Percentiles rank a stretch among this genome's conserved stretches.
phyloP scores from a whole-genome alignment of 495 filamentous ascomycete genomes.

The Neurospora sp. region DNA sequence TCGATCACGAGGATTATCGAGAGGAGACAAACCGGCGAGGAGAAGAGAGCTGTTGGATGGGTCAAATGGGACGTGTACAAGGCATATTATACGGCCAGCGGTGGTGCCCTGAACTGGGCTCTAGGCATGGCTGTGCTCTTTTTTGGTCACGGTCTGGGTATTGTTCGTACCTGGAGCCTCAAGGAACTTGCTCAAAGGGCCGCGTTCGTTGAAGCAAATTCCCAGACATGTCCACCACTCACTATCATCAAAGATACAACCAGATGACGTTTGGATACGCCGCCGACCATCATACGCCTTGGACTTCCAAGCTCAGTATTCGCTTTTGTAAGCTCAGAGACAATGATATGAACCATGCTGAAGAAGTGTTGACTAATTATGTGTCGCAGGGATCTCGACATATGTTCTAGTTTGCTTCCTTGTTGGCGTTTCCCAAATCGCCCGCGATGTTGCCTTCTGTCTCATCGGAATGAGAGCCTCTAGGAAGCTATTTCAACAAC shows the following conservation, averaged over 20 bases:
- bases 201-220: neutral
- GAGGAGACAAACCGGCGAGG: neutral
- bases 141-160: conserved; percentile 31
- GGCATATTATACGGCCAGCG: conserved; percentile 48
- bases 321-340: neutral
- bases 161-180: conserved; percentile 20
- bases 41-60: conserved; percentile 38
- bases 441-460: conserved; percentile 18
- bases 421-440: conserved; percentile 1
- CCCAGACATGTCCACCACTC: neutral
- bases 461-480: conserved; percentile 27
- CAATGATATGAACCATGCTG: neutral
- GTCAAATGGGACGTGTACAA: conserved; percentile 47
- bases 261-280: neutral
- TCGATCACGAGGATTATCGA: conserved; percentile 34
- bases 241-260: neutral
- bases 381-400: neutral
- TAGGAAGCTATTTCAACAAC: conserved; percentile 27
- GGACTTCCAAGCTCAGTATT: neutral
- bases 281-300: neutral
- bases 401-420: neutral
- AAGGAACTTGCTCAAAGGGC: conserved; percentile 24
- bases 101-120: conserved; percentile 45
- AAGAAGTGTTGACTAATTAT: neutral
- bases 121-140: conserved; percentile 35